Conservation (phyloP, 106 monocot genomes). For the Hemerocallis citrina region DNA sequence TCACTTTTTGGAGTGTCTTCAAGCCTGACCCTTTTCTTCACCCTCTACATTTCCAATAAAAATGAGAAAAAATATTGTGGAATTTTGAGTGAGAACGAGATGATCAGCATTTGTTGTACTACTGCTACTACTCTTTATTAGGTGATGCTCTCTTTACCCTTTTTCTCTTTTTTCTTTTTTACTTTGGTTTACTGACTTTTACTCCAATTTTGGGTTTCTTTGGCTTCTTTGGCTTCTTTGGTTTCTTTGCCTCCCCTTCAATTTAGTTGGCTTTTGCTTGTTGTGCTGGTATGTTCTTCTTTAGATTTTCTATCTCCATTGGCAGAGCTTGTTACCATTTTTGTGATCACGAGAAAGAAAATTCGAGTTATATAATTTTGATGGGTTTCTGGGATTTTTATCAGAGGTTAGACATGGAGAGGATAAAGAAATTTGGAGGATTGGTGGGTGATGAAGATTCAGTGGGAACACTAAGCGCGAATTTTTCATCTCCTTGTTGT, state of each 20-base stretch:
- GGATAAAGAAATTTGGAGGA: neutral
- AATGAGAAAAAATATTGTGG: neutral
- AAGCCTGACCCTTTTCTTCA: no score
- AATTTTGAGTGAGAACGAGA: neutral
- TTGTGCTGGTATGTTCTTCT: neutral
- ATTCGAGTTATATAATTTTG: neutral
- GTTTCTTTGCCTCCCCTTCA: neutral
- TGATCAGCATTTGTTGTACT: conserved; percentile 2
- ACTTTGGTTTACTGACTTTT: neutral
- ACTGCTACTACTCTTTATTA: no score
- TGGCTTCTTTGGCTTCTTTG: neutral
- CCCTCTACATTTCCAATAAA: neutral
- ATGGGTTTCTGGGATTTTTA: neutral
- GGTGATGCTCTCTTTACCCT: conserved; percentile 3
- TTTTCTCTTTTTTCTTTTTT: neutral
- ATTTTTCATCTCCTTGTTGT: neutral
- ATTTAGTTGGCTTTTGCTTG: neutral
- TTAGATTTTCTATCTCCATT: neutral
- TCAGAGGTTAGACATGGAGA: conserved; percentile 2
- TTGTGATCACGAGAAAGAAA: no score
- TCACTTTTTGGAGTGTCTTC: conserved; percentile 6
- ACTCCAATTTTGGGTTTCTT: neutral
- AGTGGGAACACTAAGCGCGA: neutral
- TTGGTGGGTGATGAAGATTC: neutral
- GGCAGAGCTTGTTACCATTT: neutral